Conservation (phyloP, 1,284 basidiomycete genomes). For the Ustilago xerochloae region DNA sequence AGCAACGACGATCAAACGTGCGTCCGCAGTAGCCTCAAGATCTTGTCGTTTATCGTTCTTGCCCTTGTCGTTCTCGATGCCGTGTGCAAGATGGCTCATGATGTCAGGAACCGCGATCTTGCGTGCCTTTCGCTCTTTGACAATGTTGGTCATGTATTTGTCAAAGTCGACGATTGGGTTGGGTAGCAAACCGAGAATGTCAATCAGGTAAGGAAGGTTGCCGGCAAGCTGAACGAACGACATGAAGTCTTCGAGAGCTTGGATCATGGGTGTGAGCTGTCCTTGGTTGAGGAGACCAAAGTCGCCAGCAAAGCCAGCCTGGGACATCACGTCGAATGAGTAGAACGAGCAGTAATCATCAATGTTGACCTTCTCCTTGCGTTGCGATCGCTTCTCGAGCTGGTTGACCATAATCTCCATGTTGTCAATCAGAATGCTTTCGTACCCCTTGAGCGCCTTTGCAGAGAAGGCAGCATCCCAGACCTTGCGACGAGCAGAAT, state of each 20-base stretch:
- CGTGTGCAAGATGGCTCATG: conserved; percentile 30
- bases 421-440: conserved; percentile 30
- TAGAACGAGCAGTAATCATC: conserved; percentile 40
- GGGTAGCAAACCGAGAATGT: conserved; percentile 26
- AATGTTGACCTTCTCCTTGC: conserved; percentile 31
- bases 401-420: conserved; percentile 30
- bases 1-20: conserved; percentile 40
- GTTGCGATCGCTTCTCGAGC: conserved; percentile 22
- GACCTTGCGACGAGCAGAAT: conserved; percentile 29
- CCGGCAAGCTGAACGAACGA: conserved; percentile 30
- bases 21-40: conserved; percentile 29
- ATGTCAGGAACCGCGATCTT: conserved; percentile 21
- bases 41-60: conserved; percentile 2
- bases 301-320: conserved; percentile 31
- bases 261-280: conserved; percentile 27
- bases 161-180: conserved; percentile 44
- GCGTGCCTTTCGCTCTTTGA: conserved; percentile 33
- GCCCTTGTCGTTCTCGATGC: conserved; percentile 5
- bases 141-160: conserved; percentile 25
- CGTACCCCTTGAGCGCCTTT: conserved; percentile 49
- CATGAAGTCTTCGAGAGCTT: conserved; percentile 33
- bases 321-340: conserved; percentile 46
- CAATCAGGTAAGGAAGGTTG: conserved; percentile 43
- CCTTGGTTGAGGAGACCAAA: conserved; percentile 41
- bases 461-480: conserved; percentile 47